These are phyloP conservation scores for Silene coronaria DNA, from an alignment of 179 eudicot genomes.

Conservation along the genomic window DNA sequence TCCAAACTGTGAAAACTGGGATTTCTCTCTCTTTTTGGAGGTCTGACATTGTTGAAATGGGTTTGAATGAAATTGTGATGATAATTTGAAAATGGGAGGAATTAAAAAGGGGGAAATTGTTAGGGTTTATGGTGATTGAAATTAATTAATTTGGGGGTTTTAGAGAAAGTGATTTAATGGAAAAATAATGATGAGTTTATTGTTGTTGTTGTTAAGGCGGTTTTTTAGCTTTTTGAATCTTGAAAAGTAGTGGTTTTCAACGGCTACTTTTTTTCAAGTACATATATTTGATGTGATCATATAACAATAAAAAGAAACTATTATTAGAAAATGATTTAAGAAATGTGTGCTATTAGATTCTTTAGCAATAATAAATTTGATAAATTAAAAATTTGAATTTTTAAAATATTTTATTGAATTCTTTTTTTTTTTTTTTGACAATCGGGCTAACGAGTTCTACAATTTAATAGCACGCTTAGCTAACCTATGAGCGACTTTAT, in stretches of 20 bases:
- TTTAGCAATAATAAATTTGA: too few relatives aligned
- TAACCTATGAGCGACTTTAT: too few relatives aligned
- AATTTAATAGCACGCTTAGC: too few relatives aligned
- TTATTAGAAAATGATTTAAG: too few relatives aligned
- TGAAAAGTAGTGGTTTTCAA: conserved; percentile 26
- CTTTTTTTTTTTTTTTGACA: neutral
- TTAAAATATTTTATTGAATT: too few relatives aligned
- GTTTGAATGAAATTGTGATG: neutral
- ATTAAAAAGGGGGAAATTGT: neutral
- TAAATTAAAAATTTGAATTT: too few relatives aligned
- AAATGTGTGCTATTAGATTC: too few relatives aligned
- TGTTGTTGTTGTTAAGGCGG: neutral
- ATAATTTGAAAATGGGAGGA: neutral
- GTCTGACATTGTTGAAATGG: conserved; percentile 19
- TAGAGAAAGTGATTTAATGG: too few relatives aligned
- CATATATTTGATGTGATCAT: too few relatives aligned
- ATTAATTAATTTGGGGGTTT: neutral
- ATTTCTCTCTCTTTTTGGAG: conserved; percentile 43
- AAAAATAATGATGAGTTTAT: too few relatives aligned
- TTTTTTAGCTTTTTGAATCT: conserved; percentile 24
- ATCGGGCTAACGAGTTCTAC: neutral
- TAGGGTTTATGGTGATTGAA: conserved; percentile 15
- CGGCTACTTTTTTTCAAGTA: conserved; percentile 25
- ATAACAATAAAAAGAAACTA: too few relatives aligned
- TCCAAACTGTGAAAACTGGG: conserved; percentile 74